Percentiles rank a stretch among this genome's conserved stretches.
Conservation (phyloP, 148 eudicot genomes). For the Suaeda aralocaspica region DNA sequence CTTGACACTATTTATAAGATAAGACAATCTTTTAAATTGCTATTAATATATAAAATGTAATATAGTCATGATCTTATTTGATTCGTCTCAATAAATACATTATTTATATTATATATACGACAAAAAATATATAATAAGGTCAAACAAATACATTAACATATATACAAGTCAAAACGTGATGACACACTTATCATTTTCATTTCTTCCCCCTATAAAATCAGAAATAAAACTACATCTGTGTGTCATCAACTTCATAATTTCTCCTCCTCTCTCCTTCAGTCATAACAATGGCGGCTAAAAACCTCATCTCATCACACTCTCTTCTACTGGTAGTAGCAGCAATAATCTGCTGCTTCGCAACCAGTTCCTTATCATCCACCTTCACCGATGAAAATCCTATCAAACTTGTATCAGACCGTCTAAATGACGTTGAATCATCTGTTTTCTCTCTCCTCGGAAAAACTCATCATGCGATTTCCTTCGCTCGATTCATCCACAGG, state of each 20-base stretch:
- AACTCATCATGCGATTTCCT: slow-evolving; percentile 68
- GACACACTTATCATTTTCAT: too few relatives aligned
- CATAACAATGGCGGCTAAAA: slow-evolving; percentile 16
- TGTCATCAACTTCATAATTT: background rate
- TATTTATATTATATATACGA: too few relatives aligned
- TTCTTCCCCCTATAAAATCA: background rate
- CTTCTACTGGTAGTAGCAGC: slow-evolving; percentile 28
- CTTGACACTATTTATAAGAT: too few relatives aligned
- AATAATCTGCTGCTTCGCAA: slow-evolving; percentile 24
- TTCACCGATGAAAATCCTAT: slow-evolving; percentile 73
- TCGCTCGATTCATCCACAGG: slow-evolving; percentile 85
- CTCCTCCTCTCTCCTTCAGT: background rate
- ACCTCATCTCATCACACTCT: slow-evolving; percentile 13
- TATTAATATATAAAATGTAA: too few relatives aligned
- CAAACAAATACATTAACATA: too few relatives aligned
- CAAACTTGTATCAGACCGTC: slow-evolving; percentile 58
- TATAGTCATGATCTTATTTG: too few relatives aligned
- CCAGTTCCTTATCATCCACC: slow-evolving; percentile 31
- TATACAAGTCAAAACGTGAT: too few relatives aligned
- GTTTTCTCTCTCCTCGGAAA: slow-evolving; percentile 50
- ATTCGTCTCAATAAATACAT: too few relatives aligned
- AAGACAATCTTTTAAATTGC: too few relatives aligned
- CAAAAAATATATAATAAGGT: too few relatives aligned
- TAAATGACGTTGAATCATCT: slow-evolving; percentile 43
- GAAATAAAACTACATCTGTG: background rate